Percentiles rank a stretch among this genome's conserved stretches.
These are phyloP conservation scores for Yamadazyma atlantica DNA, from an alignment of 1,139 yeast species.

Conservation along the genomic window DNA sequence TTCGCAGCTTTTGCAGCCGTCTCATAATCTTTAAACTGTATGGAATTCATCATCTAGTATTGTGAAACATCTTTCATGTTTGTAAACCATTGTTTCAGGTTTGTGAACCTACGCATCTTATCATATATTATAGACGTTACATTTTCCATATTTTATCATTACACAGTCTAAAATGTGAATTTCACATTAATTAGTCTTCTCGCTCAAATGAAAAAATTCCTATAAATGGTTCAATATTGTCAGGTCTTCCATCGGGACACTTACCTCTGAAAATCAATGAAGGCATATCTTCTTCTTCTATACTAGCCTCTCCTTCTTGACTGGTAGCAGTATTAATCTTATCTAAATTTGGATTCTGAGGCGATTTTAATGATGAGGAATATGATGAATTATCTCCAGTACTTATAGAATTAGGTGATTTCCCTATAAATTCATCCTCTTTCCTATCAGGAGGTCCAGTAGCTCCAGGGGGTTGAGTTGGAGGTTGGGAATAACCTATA, in stretches of 20 bases:
- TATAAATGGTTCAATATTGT: constrained; percentile 53
- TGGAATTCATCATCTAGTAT: too few species aligned
- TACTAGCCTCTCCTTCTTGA: constrained; percentile 11
- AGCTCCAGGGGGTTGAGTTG: constrained; percentile 3
- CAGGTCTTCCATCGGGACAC: constrained; percentile 57
- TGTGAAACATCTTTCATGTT: too few species aligned
- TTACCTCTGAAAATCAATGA: constrained; percentile 50
- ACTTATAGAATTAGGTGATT: constrained; percentile 14
- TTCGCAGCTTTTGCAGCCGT: too few species aligned
- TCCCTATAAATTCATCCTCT: constrained; percentile 11
- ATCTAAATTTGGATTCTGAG: constrained; percentile 11
- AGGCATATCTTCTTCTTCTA: constrained; percentile 38
- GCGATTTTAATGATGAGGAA: constrained; percentile 16
- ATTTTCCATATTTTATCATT: too few species aligned
- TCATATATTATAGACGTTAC: too few species aligned
- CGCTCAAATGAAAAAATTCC: constrained; percentile 56
- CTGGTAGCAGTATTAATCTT: constrained; percentile 12
- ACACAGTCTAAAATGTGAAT: background rate
- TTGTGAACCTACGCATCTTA: too few species aligned
- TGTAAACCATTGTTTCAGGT: too few species aligned
- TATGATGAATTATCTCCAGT: constrained; percentile 17
- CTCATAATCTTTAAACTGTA: too few species aligned
- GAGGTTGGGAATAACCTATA: constrained; percentile 2
- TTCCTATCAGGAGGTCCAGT: constrained; percentile 2
- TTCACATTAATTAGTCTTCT: constrained; percentile 23